Conservation (phyloP, 768 basidiomycete genomes). For the Calocera viscosa region DNA sequence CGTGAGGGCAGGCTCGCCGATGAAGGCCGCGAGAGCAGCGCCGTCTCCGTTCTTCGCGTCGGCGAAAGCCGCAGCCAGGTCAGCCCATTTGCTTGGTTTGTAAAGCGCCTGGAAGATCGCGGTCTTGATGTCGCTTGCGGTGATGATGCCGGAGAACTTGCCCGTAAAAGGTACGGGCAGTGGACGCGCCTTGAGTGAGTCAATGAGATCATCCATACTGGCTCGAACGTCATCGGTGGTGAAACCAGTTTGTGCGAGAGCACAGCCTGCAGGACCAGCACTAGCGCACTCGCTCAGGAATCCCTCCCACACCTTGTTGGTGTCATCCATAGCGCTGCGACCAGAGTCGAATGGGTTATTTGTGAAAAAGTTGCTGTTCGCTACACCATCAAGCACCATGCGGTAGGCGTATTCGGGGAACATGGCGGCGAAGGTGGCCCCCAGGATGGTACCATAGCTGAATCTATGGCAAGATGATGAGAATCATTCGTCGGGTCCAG, state of each 20-base stretch:
- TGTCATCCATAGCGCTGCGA: conserved; percentile 4
- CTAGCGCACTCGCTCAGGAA: background rate
- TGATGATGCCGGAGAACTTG: background rate
- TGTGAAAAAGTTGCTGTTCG: background rate
- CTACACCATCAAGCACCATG: conserved; percentile 10
- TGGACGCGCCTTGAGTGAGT: background rate
- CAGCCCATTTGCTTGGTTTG: conserved; percentile 6
- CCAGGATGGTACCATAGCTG: conserved; percentile 11
- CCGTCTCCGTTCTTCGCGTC: conserved; percentile 11
- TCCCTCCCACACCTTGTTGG: background rate
- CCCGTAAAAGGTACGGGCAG: background rate
- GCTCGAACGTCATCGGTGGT: background rate
- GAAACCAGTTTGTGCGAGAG: background rate
- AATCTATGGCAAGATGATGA: background rate
- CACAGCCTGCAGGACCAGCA: background rate
- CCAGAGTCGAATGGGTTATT: background rate
- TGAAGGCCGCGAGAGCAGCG: background rate
- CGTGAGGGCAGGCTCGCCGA: background rate
- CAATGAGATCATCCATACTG: background rate
- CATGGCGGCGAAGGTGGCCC: conserved; percentile 9
- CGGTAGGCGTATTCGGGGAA: conserved; percentile 7
- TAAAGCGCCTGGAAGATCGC: background rate
- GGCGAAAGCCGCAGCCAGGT: conserved; percentile 12
- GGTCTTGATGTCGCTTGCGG: background rate
- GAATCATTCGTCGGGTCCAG: background rate